phyloP scores from a whole-genome alignment of 257 asterid species.

The Gardenia jasminoides region DNA sequence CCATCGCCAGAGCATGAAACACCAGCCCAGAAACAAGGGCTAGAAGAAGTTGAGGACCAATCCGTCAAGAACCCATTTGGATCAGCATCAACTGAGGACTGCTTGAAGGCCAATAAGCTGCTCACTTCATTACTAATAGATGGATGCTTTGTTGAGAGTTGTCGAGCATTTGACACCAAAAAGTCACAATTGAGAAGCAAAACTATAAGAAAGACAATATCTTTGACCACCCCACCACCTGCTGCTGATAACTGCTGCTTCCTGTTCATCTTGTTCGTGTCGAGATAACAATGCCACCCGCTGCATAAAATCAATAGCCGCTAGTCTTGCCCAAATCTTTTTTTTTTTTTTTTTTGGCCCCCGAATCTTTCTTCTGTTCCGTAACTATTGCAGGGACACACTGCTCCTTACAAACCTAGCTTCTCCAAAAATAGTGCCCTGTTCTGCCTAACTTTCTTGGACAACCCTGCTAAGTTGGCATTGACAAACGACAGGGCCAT shows the following conservation, averaged over 20 bases:
- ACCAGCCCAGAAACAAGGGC: conserved; percentile 74
- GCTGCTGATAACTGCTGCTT: conserved; percentile 15
- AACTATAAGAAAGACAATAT: conserved; percentile 30
- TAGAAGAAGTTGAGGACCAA: conserved; percentile 59
- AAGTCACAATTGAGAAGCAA: conserved; percentile 36
- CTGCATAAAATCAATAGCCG: conserved; percentile 36
- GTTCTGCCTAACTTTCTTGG: conserved; percentile 2
- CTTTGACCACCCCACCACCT: conserved; percentile 31
- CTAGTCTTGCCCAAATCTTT: background rate
- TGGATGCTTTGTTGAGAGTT: conserved; percentile 19
- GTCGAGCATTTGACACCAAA: conserved; percentile 42
- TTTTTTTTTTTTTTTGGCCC: background rate
- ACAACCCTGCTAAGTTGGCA: conserved; percentile 18
- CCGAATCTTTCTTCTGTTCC: background rate
- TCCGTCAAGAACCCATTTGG: conserved; percentile 53
- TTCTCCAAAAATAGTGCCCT: background rate
- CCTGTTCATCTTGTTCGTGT: conserved; percentile 36
- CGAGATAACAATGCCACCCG: conserved; percentile 21
- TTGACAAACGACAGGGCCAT: conserved; percentile 14
- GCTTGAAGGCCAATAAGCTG: conserved; percentile 56
- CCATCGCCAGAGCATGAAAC: conserved; percentile 68
- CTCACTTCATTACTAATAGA: conserved; percentile 35
- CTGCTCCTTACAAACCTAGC: background rate
- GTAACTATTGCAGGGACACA: background rate
- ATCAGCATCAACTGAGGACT: conserved; percentile 60